Base-by-base conservation (phyloP, 2,329 filamentous ascomycete species). In the Xylariaceae sp. region DNA sequence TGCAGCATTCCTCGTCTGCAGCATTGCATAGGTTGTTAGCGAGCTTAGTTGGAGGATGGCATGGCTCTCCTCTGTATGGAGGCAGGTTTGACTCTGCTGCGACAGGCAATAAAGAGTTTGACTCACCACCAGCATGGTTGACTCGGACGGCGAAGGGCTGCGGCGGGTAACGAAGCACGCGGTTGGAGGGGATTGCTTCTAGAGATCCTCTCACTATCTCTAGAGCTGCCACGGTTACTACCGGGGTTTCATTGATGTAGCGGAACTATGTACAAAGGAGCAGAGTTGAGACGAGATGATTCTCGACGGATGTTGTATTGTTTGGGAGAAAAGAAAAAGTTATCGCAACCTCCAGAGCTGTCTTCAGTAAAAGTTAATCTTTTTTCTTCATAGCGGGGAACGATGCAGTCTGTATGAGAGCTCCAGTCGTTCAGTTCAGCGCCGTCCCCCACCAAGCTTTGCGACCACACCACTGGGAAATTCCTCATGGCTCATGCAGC, bases 131-230 rank as follows among this genome's bases (percentile, higher is more conserved):
- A 61, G 49, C 59, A 62, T 62, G 53, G 42, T 52, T 12, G 30
- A 17, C 30, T 32, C 7, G 30, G n/a, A n/a, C 13, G 22, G 22
- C 22, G 22, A 11, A 26, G 22, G 6, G 22, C 22, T 26, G 22
- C 22, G 11, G 11, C n/a, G n/a, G 48, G 52, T 47, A 40, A 26
- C 6, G 22, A 26, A 26, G 22, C 22, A 11, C 22, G 11, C 22
- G 22, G 22, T 26, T 26, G 22, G 48, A 49, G 46, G 43, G 45
- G 51, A 51, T 73, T 73, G 74, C 80, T 79, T 78, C 81, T 83
- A 85, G 81, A 85, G 81, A 84, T 78, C 72, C 76, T 83, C 77
- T 79, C 79, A 81, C 74, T 77, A 83, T 83, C 83, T 82, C 84
- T 83, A 85, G 81, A 86, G 80, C 81, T 76, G 65, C 69, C 73